Evolutionary conservation across 2,329 filamentous ascomycete species (phyloP), one percentile per base, ranked within the genome.

Genomic region (Hyphodiscus sp.): DNA sequence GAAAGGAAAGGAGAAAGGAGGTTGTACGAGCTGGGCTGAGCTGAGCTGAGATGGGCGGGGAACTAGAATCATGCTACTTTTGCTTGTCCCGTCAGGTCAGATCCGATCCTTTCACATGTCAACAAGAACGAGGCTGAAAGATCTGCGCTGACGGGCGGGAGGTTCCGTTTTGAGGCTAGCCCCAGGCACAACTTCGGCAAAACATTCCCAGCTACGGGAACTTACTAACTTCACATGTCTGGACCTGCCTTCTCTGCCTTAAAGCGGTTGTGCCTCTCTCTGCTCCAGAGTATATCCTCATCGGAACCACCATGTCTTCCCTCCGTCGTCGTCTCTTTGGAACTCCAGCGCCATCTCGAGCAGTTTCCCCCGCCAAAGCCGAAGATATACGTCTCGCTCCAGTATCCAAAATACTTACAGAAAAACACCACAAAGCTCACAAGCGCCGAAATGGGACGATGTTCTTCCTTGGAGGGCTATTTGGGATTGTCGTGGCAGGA

Each of bases 381-480:
- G 68, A 74, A 60, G 72, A 79, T 51, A 71, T 79, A 55, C 74
- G 73, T 52, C 67, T 81, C n/a, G 71, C 79, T n/a, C 72, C 77
- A 10, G 72, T 73, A 8, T 71, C 75, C 53, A 76, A 76, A 60
- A 70, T 80, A 42, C 65, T 57, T 23, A 53, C 54, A 8, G 41
- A 54, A 1, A 53, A 50, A 26, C 26, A 66, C 44, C 60, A 64
- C 9, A 63, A 63, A 41, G 64, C 67, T 51, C 41, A 33, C 18
- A 80, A 78, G 61, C 82, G 89, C 62, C 83, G 85, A 58, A 88
- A 83, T 70, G 85, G 85, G 2, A 82, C 95, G 65, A 87, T 96
- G 26, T 97, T 99, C 70, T 74, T 86, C 10, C 76, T 99, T 19
- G 94, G 94, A 30, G 89, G 91, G 42, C 66, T 99, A n/a, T 92